A percentile compares a stretch with the other conserved stretches of the same genome.
phyloP scores from a whole-genome alignment of 208 protist genomes.

The Kentomonas sorsogonicus region DNA sequence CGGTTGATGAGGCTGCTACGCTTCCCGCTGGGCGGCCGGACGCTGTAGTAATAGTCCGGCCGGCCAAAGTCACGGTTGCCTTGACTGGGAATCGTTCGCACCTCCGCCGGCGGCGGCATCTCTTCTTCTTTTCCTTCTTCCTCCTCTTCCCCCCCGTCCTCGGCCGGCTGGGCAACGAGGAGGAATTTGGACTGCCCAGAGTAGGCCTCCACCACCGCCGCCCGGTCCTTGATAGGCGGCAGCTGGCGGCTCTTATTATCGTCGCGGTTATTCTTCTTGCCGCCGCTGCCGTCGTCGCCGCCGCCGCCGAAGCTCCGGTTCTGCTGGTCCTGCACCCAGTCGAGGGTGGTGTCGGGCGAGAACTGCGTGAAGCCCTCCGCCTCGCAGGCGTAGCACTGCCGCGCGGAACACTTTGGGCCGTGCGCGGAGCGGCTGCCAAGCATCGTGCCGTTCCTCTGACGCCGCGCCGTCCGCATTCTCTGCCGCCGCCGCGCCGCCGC shows the following conservation, averaged over 20 bases:
- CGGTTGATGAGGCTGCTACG: neutral
- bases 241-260: neutral
- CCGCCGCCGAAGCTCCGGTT: neutral
- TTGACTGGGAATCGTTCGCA: conserved; percentile 10
- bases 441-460: too few species aligned
- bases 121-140: neutral
- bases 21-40: conserved; percentile 1
- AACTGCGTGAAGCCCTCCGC: too few species aligned
- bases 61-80: conserved; percentile 44
- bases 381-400: too few species aligned
- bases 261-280: neutral
- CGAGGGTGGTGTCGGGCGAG: too few species aligned
- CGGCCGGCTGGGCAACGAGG: conserved; percentile 17
- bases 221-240: too few species aligned
- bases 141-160: neutral
- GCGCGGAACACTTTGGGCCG: too few species aligned
- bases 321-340: too few species aligned
- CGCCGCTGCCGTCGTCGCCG: neutral
- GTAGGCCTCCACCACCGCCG: too few species aligned
- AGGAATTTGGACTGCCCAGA: conserved; percentile 18
- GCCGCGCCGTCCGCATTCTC: too few species aligned
- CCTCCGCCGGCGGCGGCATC: too few species aligned
- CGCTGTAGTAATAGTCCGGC: conserved; percentile 58
- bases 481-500: too few species aligned
- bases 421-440: too few species aligned